These are phyloP conservation scores for Asterophora parasitica DNA, from an alignment of 768 basidiomycete species.

Conservation along the genomic window DNA sequence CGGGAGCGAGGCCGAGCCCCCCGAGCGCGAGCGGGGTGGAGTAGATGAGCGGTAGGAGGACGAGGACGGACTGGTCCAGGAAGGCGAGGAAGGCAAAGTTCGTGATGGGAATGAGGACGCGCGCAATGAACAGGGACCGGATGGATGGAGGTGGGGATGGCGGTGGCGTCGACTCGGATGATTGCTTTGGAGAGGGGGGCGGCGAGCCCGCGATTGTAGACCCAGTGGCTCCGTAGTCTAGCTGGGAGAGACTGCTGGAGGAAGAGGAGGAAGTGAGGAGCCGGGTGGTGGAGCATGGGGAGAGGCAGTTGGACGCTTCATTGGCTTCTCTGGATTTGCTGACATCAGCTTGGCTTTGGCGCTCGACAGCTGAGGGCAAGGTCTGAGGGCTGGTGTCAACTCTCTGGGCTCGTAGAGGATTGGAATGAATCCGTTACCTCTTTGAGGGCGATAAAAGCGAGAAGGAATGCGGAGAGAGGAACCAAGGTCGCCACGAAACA, in stretches of 20 bases:
- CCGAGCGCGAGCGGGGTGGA: conserved; percentile 59
- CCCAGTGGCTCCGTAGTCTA: conserved; percentile 4
- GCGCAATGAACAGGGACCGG: conserved; percentile 36
- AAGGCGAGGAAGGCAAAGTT: conserved; percentile 55
- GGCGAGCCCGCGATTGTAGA: neutral
- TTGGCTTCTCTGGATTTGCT: neutral
- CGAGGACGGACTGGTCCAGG: conserved; percentile 51
- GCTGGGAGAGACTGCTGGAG: neutral
- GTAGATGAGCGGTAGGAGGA: conserved; percentile 60
- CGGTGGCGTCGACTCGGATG: too few species aligned
- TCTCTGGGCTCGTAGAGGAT: neutral
- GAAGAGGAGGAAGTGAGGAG: neutral
- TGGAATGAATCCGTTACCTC: conserved; percentile 25
- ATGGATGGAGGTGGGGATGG: conserved; percentile 32
- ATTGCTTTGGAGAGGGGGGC: neutral
- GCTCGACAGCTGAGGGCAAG: conserved; percentile 4
- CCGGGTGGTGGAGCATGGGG: conserved; percentile 5
- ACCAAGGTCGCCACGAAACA: conserved; percentile 52
- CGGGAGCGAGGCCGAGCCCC: conserved; percentile 56
- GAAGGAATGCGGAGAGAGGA: conserved; percentile 39
- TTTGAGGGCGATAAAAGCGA: conserved; percentile 41
- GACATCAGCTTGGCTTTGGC: neutral
- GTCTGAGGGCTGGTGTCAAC: neutral
- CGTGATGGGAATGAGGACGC: conserved; percentile 44
- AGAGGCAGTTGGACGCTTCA: neutral